A percentile compares a stretch with the other conserved stretches of the same genome.
Conservation (phyloP, 2,329 filamentous ascomycete species). For the Cytospora schulzeri region DNA sequence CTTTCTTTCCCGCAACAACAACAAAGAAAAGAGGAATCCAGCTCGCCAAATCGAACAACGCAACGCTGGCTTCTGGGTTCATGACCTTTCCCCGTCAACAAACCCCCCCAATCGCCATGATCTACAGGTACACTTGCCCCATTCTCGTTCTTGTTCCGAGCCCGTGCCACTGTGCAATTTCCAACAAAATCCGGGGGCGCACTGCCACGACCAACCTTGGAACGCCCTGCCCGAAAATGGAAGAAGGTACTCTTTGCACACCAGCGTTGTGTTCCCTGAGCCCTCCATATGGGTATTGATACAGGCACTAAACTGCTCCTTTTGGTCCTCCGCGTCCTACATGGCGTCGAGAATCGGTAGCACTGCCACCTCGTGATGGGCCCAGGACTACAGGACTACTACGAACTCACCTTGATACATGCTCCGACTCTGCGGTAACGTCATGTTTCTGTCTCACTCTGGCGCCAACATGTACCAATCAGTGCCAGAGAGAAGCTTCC, state of each 20-base stretch:
- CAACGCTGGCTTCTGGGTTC: background rate
- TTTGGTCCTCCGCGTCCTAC: slow-evolving; percentile 3
- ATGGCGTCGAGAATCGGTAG: slow-evolving; percentile 16
- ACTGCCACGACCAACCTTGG: slow-evolving; percentile 10
- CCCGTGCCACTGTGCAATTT: slow-evolving; percentile 19
- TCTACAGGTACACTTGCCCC: background rate
- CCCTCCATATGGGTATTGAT: background rate
- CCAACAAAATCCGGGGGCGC: slow-evolving; percentile 19
- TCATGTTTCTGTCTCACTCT: slow-evolving; percentile 8
- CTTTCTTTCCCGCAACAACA: background rate
- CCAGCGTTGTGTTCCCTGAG: background rate
- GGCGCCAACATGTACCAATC: slow-evolving; percentile 15
- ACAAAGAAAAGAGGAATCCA: background rate
- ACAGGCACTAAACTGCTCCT: background rate
- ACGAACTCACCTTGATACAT: background rate
- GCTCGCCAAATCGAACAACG: background rate
- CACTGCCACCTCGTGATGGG: slow-evolving; percentile 21
- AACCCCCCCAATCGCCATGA: background rate
- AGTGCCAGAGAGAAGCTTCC: background rate
- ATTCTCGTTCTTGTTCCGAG: slow-evolving; percentile 2
- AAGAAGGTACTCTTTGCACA: background rate
- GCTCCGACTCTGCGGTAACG: slow-evolving; percentile 7
- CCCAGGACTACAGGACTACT: background rate
- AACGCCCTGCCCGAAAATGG: slow-evolving; percentile 15
- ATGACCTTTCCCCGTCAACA: background rate